Evolutionary conservation across 1,139 yeast genomes (phyloP).

Genomic region (Meyerozyma sp.): DNA sequence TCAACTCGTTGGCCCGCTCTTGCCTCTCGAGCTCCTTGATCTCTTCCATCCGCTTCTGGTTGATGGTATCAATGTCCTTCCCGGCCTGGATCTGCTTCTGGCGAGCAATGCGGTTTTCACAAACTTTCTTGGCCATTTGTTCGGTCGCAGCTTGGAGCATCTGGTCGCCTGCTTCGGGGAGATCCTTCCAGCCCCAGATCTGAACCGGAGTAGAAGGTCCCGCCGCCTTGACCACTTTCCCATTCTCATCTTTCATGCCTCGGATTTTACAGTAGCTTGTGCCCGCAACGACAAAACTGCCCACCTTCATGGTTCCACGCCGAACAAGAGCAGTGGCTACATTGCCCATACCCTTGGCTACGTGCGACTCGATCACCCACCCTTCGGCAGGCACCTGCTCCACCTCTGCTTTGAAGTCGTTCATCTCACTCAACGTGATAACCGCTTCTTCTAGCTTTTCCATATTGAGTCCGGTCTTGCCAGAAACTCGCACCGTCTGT

Average conservation of each 20-base stretch:
- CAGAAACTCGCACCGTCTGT: constrained; percentile 84
- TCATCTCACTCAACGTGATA: constrained; percentile 74
- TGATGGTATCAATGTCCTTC: constrained; percentile 64
- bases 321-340: constrained; percentile 81
- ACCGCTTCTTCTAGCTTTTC: constrained; percentile 87
- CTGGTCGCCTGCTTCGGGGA: constrained; percentile 90
- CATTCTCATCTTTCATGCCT: constrained; percentile 73
- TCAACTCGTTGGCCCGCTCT: constrained; percentile 50
- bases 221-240: constrained; percentile 59
- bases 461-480: constrained; percentile 78
- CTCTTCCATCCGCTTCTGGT: constrained; percentile 48
- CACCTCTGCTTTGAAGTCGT: constrained; percentile 68
- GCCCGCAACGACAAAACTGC: constrained; percentile 77
- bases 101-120: constrained; percentile 56
- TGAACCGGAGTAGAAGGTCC: constrained; percentile 91
- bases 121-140: constrained; percentile 68
- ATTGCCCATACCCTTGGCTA: constrained; percentile 79
- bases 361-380: constrained; percentile 83
- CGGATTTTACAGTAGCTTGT: constrained; percentile 80
- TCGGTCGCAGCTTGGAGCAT: constrained; percentile 75
- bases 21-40: constrained; percentile 43
- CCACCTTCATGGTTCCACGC: constrained; percentile 70
- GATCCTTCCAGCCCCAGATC: constrained; percentile 89
- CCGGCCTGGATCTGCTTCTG: constrained; percentile 56
- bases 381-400: constrained; percentile 66